These are phyloP conservation scores for Suillus brevipes DNA, from an alignment of 768 basidiomycete genomes.

Conservation along the genomic window DNA sequence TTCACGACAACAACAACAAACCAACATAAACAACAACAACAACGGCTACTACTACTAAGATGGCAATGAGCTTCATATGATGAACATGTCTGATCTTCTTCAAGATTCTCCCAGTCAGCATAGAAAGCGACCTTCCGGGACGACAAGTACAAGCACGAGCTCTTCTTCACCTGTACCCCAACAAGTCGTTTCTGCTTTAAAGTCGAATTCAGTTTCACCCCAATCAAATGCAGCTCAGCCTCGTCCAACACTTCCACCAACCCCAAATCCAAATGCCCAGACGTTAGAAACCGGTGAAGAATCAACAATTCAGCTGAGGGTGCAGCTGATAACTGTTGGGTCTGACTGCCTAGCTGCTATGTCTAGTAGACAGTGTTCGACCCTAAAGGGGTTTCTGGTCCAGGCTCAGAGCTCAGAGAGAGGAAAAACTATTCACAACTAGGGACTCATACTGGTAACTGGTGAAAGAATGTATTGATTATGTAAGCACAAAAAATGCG, in stretches of 20 bases:
- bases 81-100: conserved; percentile 71
- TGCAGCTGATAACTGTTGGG: too few relatives aligned
- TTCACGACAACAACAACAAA: neutral
- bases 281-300: too few relatives aligned
- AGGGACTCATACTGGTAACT: too few relatives aligned
- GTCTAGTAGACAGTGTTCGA: too few relatives aligned
- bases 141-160: conserved; percentile 23
- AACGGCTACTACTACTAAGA: neutral
- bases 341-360: too few relatives aligned
- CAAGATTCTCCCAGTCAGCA: conserved; percentile 71
- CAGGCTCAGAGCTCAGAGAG: too few relatives aligned
- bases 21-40: neutral
- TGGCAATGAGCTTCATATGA: conserved; percentile 19
- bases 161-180: conserved; percentile 34
- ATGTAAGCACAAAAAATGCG: too few relatives aligned
- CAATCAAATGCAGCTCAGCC: conserved; percentile 16
- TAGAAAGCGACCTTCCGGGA: conserved; percentile 33
- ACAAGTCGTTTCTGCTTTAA: conserved; percentile 28
- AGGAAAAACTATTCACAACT: too few relatives aligned
- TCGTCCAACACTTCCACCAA: conserved; percentile 12
- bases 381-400: too few relatives aligned
- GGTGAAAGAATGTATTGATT: too few relatives aligned
- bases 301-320: too few relatives aligned
- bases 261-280: conserved; percentile 14
- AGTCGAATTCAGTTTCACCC: conserved; percentile 22